Evolutionary conservation across 768 basidiomycete species (phyloP).

Genomic region (Naganishia vaughanmartiniae): DNA sequence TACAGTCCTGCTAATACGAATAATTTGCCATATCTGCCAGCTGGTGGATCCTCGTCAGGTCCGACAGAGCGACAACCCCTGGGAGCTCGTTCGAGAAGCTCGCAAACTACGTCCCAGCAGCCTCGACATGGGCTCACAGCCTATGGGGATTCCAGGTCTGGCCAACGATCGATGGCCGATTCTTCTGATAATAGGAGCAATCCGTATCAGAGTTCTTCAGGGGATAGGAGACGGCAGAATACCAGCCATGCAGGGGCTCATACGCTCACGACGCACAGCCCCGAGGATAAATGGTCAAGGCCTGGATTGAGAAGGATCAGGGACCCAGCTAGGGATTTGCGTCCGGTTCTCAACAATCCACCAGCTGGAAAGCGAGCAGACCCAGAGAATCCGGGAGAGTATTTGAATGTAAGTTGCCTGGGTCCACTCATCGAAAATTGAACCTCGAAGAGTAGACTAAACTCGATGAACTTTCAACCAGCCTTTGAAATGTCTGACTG

Average conservation of each 20-base stretch:
- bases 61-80: not conserved
- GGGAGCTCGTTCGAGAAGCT: conserved; percentile 10
- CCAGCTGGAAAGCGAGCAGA: conserved; percentile 73
- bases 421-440: not conserved
- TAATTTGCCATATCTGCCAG: conserved; percentile 19
- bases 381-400: conserved; percentile 61
- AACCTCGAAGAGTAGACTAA: not conserved
- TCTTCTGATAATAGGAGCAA: conserved; percentile 26
- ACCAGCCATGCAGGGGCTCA: conserved; percentile 19
- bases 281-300: conserved; percentile 28
- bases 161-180: not conserved
- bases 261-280: conserved; percentile 13
- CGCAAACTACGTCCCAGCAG: not conserved
- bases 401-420: conserved; percentile 70
- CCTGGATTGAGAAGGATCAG: conserved; percentile 75
- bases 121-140: not conserved
- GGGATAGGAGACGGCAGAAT: not conserved
- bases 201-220: conserved; percentile 41
- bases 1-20: conserved; percentile 21
- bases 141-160: not conserved
- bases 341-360: conserved; percentile 66
- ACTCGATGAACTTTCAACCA: conserved; percentile 37
- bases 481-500: conserved; percentile 72
- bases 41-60: not conserved
- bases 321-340: conserved; percentile 67